Evolutionary conservation across 2,329 filamentous ascomycete species (phyloP), one percentile per base, ranked within the genome.

Genomic region (Fusarium secorum): DNA sequence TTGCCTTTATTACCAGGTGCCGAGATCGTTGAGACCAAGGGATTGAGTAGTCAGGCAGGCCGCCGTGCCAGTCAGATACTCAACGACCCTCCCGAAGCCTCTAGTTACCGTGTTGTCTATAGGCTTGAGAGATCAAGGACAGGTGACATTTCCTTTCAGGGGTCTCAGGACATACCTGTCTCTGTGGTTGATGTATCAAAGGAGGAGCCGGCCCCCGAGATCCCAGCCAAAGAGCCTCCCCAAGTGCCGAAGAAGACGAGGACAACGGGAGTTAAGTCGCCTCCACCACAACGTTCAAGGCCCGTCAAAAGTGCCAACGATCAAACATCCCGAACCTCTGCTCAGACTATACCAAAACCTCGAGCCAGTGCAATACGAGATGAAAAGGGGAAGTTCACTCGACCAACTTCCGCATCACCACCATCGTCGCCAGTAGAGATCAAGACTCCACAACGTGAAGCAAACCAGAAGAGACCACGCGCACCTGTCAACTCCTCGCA

Each of bases 1-100:
- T 79, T 91, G 4, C 81, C 85, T 3, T 86, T 87, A 4, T 85
- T 88, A 1, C 86, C 87, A 0, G 88, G 88, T 1, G 84, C 89
- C 14, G 87, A 90, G 73, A 81, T 91, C 13, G 79, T 91, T 20
- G 86, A 89, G 68, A 83, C 87, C 64, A 83, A 79, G 79, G 75
- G 86, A 5, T 48, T 68, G 32, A 53, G 60, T 3, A 60, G 62
- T 6, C 63, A 57, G 45, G 60, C 35, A 60, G 66, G 33, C 52
- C 62, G 42, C 53, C 65, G 53, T 24, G 62, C 67, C 60, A 63
- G 71, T 48, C 68, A 64, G 15, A 69, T 46, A 61, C 52, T 62
- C 13, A 74, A 61, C 53, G 71, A 71, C 59, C 75, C 76, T 8
- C 67, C 74, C 11, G 64, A 74, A 5, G 75, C 80, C 4, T 83